Evolutionary conservation across 495 filamentous ascomycete genomes (phyloP), one percentile per base, ranked within the genome.

Genomic region (Penicillium coffeae): DNA sequence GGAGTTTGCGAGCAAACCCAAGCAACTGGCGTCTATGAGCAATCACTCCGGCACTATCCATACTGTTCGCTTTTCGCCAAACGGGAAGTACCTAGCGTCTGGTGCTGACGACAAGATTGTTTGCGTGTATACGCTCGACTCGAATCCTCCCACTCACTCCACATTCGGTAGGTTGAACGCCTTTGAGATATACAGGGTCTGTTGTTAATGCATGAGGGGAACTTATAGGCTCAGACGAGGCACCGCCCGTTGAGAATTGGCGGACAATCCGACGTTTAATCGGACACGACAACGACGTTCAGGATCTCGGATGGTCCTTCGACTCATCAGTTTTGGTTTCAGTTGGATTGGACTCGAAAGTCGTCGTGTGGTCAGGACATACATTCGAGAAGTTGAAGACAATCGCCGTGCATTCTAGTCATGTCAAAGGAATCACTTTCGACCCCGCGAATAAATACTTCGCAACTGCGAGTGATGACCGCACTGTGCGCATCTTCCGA

Each of bases 361-460:
- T 97, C 14, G 94, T 99, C 37, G 86, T 97, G 12, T 99, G 93
- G 93, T 96, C 90, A 1, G 93, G 93, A 13, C 84, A 90, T 66
- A 96, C 92, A 14, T 99, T 99, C 56, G 93, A 99, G 68, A 96
- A 95, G 72, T 76, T 99, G 43, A 97, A 96, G 75, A 89, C 86
- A 2, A 73, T 99, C 9, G 82, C 87, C 7, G 81, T 88, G 34
- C 93, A 99, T 58, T 88, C 94, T 61, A 96, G 90, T 60, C 93
- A 96, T 60, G 94, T 99, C 63, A 99, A 99, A 66, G 93, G 93
- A 19, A 88, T 99, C 59, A 95, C 90, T 1, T 99, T 99, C 61
- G 93, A 99, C 60, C 93, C 93, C 1, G 94, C 94, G 15, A 97
- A 96, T 71, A 97, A 97, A 62, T 97, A 95, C 73, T 99, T 99